phyloP scores from a whole-genome alignment of 805 yeast species.

The Yarrowia bubula region DNA sequence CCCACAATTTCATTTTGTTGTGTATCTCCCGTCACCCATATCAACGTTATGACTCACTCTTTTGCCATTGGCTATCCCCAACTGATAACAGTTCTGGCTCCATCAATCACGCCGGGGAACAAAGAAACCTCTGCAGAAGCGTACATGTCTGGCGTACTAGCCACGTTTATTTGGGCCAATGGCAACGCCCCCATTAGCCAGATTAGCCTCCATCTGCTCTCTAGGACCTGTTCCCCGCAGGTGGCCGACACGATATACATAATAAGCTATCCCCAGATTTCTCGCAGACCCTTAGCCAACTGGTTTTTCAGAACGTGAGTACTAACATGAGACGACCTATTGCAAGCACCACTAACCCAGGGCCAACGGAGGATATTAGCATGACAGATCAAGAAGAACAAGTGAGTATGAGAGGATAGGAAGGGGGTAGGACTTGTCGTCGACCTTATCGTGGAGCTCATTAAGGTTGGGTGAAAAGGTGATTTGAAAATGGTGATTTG shows the following conservation, averaged over 20 bases:
- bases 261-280: slow-evolving; percentile 21
- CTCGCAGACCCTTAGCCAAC: slow-evolving; percentile 17
- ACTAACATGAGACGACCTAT: background rate
- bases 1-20: too few species aligned
- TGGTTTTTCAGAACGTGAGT: slow-evolving; percentile 2
- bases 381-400: slow-evolving; percentile 15
- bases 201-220: background rate
- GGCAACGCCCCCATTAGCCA: slow-evolving; percentile 3
- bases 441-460: slow-evolving; percentile 3
- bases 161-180: slow-evolving; percentile 25
- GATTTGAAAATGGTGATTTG: background rate
- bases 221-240: slow-evolving; percentile 6
- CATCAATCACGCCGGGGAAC: slow-evolving; percentile 8
- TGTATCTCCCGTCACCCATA: too few species aligned
- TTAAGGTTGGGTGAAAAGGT: slow-evolving; percentile 5
- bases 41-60: slow-evolving; percentile 24
- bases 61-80: background rate
- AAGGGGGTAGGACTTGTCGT: background rate
- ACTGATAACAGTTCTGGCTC: slow-evolving; percentile 18
- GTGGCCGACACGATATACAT: slow-evolving; percentile 20
- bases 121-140: background rate
- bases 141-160: slow-evolving; percentile 9
- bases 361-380: background rate
- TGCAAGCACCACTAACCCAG: background rate
- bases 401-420: background rate